phyloP scores from a whole-genome alignment of 1,139 yeast genomes.

The Debaryomycetaceae sp. region DNA sequence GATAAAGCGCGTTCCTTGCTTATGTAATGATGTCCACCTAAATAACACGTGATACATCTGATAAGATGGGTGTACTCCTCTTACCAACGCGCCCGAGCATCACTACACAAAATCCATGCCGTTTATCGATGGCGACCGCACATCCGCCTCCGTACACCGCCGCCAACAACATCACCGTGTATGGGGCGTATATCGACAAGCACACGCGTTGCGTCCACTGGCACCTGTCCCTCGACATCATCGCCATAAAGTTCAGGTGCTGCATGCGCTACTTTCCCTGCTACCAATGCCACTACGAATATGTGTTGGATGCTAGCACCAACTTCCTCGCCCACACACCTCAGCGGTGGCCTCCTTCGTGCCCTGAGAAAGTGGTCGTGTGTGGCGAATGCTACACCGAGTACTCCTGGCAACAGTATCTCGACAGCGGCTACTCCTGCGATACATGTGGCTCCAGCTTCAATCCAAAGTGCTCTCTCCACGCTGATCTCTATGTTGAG shows the following conservation, averaged over 20 bases:
- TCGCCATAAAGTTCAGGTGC: conserved; percentile 33
- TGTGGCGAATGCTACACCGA: conserved; percentile 28
- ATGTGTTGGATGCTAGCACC: not conserved
- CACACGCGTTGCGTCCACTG: conserved; percentile 32
- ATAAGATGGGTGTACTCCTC: too few relatives aligned
- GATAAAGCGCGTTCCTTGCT: too few relatives aligned
- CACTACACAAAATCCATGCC: not conserved
- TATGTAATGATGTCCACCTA: too few relatives aligned
- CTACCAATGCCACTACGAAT: conserved; percentile 25
- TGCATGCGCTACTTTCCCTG: conserved; percentile 30
- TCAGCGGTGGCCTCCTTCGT: conserved; percentile 10
- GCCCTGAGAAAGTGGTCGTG: conserved; percentile 13
- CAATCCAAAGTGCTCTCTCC: conserved; percentile 29
- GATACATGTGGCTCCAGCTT: conserved; percentile 17
- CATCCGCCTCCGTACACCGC: too few relatives aligned
- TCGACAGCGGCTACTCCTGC: conserved; percentile 9
- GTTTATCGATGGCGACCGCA: not conserved
- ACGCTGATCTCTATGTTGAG: conserved; percentile 27
- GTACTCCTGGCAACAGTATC: conserved; percentile 16
- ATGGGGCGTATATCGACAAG: conserved; percentile 13
- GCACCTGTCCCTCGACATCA: conserved; percentile 23
- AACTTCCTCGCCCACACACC: conserved; percentile 6
- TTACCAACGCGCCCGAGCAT: too few relatives aligned
- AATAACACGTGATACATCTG: too few relatives aligned
- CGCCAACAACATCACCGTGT: not conserved